phyloP scores from a whole-genome alignment of 805 yeast species.

The Nakazawaea holstii region DNA sequence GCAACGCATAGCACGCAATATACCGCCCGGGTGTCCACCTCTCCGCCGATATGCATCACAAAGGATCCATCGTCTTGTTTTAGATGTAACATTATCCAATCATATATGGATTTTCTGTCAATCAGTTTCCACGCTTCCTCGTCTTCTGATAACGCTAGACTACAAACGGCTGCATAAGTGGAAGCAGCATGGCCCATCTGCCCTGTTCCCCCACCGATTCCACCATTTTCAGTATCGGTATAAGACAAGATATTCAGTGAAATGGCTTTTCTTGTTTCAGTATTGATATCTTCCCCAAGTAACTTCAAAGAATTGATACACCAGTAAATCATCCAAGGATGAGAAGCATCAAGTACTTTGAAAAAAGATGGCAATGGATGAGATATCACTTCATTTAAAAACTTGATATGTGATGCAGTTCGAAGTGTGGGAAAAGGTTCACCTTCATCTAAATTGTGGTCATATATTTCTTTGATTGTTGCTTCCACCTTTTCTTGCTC shows the following conservation, averaged over 20 bases:
- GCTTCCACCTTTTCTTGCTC: constrained; percentile 36
- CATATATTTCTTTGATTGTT: constrained; percentile 24
- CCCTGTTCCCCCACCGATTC: constrained; percentile 80
- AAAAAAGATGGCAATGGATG: constrained; percentile 46
- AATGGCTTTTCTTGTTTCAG: constrained; percentile 23
- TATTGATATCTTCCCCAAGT: constrained; percentile 29
- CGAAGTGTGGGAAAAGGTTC: constrained; percentile 24
- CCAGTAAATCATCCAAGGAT: constrained; percentile 92
- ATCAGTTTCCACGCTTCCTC: constrained; percentile 35
- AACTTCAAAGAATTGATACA: constrained; percentile 47
- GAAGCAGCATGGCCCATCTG: constrained; percentile 85
- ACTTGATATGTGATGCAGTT: constrained; percentile 35
- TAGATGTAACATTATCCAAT: constrained; percentile 56
- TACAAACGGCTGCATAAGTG: constrained; percentile 68
- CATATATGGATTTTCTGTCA: constrained; percentile 41
- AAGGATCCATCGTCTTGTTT: constrained; percentile 75
- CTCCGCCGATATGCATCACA: constrained; percentile 72
- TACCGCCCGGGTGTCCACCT: constrained; percentile 76
- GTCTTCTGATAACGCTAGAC: constrained; percentile 49
- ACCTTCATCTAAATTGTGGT: constrained; percentile 23
- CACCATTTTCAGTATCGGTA: constrained; percentile 41
- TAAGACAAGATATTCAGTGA: constrained; percentile 24
- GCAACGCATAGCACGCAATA: constrained; percentile 83
- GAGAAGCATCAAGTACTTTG: constrained; percentile 75
- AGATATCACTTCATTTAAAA: constrained; percentile 33